These are phyloP conservation scores for Candida anglica DNA, from an alignment of 805 yeast genomes.

Conservation along the genomic window DNA sequence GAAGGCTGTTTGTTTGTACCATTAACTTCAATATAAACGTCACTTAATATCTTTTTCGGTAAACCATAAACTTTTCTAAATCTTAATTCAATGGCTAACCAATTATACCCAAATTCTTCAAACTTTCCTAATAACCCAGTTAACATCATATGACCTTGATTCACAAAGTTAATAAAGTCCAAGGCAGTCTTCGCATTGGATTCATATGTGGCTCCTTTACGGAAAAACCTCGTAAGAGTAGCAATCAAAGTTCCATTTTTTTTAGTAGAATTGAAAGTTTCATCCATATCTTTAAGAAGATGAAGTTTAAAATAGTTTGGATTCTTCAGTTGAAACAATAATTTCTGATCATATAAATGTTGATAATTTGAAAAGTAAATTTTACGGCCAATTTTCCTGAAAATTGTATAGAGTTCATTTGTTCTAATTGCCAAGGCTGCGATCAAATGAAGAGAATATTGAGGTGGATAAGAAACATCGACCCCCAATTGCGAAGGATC, in stretches of 20 bases:
- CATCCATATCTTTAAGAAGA: conserved; percentile 22
- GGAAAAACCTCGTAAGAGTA: conserved; percentile 41
- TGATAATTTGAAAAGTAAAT: conserved; percentile 41
- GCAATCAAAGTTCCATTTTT: conserved; percentile 49
- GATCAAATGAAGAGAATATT: conserved; percentile 44
- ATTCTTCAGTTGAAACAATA: conserved; percentile 23
- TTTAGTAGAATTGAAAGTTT: conserved; percentile 38
- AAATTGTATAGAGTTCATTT: conserved; percentile 46
- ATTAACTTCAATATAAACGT: conserved; percentile 11
- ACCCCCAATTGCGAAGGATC: conserved; percentile 1
- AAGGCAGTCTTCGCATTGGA: conserved; percentile 30
- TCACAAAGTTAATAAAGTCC: conserved; percentile 39
- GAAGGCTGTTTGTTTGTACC: too few species aligned
- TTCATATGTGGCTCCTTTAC: conserved; percentile 34
- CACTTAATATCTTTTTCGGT: conserved; percentile 19
- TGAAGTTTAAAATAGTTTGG: conserved; percentile 23
- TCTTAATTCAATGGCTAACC: conserved; percentile 42
- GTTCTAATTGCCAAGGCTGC: conserved; percentile 42
- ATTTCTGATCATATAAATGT: conserved; percentile 40
- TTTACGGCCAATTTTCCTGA: conserved; percentile 46
- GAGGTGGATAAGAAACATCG: conserved; percentile 16
- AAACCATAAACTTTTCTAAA: conserved; percentile 34
- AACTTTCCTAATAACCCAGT: conserved; percentile 26
- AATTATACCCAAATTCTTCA: conserved; percentile 33
- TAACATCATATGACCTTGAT: conserved; percentile 31